Evolutionary conservation across 495 filamentous ascomycete species (phyloP), one percentile per base, ranked within the genome.

Genomic region (Thermothielavioides terrestris): DNA sequence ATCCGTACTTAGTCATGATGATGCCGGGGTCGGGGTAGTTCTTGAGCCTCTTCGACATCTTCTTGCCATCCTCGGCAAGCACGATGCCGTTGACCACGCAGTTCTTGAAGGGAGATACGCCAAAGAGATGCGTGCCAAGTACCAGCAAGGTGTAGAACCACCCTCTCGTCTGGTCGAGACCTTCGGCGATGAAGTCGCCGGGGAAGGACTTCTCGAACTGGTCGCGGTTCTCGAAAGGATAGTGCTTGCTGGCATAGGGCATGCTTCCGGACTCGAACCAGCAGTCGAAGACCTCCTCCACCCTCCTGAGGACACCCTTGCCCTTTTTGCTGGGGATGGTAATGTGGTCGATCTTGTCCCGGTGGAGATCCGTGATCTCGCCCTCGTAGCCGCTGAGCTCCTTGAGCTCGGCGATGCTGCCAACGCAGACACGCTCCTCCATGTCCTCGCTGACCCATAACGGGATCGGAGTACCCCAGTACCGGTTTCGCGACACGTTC

Each of bases 41-140:
- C 74, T 96, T 92, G 32, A 95, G 73, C 34, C 94, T 80, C 73
- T 98, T 98, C 1, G 90, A 96, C 92, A 98, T 98, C 74, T 98
- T 98, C 74, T 95, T 96, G 44, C 92, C 92, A 59, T 97, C 89
- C 65, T 95, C 89, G 6, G 65, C 92, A 26, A 98, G 75, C 1
- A 98, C 92, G 46, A 98, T 94, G 10, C 92, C 92, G 60, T 95
- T 97, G 37, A 97, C 94, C 11, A 97, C 86, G 59, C 89, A 95
- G 64, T 97, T 96, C 70, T 91, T 84, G 77, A 95, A 98, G 1
- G 92, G 94, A 0, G 90, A 80, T 15, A 80, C 77, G 17, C 86
- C 88, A 57, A 94, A 96, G 14, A 98, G 78, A 59, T 95, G 89
- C 6, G 85, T 92, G 39, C 91, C 92, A 28, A 98, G 77, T 14